phyloP scores from a whole-genome alignment of 2,329 filamentous ascomycete genomes.

The Calonectria leucothoes region DNA sequence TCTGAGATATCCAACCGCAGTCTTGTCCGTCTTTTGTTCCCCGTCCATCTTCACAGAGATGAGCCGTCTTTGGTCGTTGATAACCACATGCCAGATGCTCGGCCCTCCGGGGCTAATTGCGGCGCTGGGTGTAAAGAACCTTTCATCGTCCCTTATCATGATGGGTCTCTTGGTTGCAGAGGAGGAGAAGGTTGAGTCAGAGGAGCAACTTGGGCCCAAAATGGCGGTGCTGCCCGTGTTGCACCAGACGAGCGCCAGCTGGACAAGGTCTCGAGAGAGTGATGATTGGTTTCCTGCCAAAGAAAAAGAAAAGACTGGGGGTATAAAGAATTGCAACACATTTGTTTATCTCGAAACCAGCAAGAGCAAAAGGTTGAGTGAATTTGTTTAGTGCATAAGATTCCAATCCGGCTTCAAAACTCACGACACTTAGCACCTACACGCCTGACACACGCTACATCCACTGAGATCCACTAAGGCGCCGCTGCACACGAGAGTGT shows the following conservation, averaged over 20 bases:
- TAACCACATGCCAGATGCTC: constrained; percentile 43
- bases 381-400: constrained; percentile 6
- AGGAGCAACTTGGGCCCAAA: background rate
- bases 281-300: background rate
- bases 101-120: constrained; percentile 27
- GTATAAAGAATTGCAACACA: background rate
- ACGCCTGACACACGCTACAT: background rate
- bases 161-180: background rate
- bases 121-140: constrained; percentile 2
- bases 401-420: constrained; percentile 12
- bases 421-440: background rate
- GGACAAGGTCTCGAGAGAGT: background rate
- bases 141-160: constrained; percentile 16
- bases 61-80: constrained; percentile 44
- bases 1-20: constrained; percentile 38
- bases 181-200: background rate
- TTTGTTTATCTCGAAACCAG: background rate
- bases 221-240: background rate
- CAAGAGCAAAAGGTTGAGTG: background rate
- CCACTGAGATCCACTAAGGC: constrained; percentile 8
- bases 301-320: background rate
- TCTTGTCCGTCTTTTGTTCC: constrained; percentile 30
- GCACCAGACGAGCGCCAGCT: background rate
- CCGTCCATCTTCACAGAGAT: constrained; percentile 45
- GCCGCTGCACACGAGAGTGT: background rate